A percentile compares a stretch with the other conserved stretches of the same genome.
Evolutionary conservation across 345 rosid genomes (phyloP).

Genomic region (Eucalyptus erythrocorys): DNA sequence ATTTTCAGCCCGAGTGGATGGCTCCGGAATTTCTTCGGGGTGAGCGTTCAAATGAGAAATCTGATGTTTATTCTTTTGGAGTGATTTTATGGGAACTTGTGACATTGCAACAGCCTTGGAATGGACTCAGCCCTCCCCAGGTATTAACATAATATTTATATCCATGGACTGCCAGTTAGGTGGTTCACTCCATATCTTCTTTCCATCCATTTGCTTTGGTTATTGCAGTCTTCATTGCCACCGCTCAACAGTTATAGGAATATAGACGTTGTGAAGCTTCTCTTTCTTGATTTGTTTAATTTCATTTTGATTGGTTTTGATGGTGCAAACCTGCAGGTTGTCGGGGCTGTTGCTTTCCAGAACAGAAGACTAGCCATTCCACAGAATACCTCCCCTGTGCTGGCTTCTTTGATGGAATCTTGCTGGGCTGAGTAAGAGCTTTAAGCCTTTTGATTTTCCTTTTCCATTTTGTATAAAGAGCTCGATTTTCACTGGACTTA

Average conservation of each 20-base stretch:
- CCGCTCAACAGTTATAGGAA: background rate
- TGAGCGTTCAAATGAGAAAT: conserved; percentile 94
- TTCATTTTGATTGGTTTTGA: background rate
- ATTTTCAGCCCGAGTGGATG: conserved; percentile 99
- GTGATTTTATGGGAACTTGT: conserved; percentile 92
- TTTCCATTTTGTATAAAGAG: background rate
- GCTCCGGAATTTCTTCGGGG: conserved; percentile 99
- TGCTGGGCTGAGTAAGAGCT: conserved; percentile 85
- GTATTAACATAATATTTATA: conserved; percentile 10
- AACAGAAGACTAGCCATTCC: conserved; percentile 81
- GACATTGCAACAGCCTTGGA: conserved; percentile 92
- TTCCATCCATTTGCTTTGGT: background rate
- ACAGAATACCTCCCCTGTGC: conserved; percentile 49
- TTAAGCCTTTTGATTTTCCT: background rate
- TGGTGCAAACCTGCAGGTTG: conserved; percentile 40
- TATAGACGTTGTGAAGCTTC: background rate
- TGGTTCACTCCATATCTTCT: background rate
- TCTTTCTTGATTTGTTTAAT: background rate
- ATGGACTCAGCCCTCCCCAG: conserved; percentile 90
- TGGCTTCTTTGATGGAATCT: conserved; percentile 90
- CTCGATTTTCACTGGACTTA: background rate
- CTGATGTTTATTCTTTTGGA: conserved; percentile 91
- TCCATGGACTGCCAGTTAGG: background rate
- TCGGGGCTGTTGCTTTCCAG: conserved; percentile 99
- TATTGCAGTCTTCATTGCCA: background rate